Percentiles rank a stretch among this genome's conserved stretches.
phyloP scores from a whole-genome alignment of 441 rosid genomes.

The Raphanus hybrid region DNA sequence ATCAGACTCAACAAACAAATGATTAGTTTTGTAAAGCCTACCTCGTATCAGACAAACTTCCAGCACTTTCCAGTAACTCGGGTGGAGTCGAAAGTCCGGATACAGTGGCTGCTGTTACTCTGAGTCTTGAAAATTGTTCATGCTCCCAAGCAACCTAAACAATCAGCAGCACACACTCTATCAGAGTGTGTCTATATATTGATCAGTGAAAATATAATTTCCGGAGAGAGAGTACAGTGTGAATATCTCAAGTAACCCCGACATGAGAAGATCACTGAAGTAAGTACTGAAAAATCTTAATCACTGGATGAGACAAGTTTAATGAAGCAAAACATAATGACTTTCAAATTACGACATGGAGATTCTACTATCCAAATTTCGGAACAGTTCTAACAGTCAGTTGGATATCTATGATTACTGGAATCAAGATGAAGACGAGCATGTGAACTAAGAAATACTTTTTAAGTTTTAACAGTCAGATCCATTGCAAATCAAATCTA shows the following conservation, averaged over 20 bases:
- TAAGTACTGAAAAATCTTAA: neutral
- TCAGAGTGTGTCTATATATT: neutral
- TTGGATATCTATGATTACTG: constrained; percentile 5
- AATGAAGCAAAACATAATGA: neutral
- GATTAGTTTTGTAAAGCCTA: constrained; percentile 37
- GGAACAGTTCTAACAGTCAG: neutral
- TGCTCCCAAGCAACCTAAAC: constrained; percentile 99
- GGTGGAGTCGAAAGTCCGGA: constrained; percentile 85
- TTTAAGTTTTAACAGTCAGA: neutral
- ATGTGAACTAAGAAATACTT: neutral
- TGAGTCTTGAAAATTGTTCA: constrained; percentile 93
- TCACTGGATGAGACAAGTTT: neutral
- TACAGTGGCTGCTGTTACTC: constrained; percentile 95
- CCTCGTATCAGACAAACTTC: constrained; percentile 88
- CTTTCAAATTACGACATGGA: constrained; percentile 1
- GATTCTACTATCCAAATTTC: constrained; percentile 14
- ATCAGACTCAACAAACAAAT: constrained; percentile 17
- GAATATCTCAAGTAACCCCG: neutral
- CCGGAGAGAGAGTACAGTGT: neutral
- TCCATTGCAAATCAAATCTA: constrained; percentile 3
- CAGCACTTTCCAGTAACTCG: constrained; percentile 73
- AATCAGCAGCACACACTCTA: constrained; percentile 25
- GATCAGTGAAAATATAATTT: neutral
- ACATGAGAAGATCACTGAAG: constrained; percentile 13
- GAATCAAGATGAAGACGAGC: neutral